Evolutionary conservation across 2,329 filamentous ascomycete species (phyloP), one percentile per base, ranked within the genome.

Genomic region (Alternaria sp.): DNA sequence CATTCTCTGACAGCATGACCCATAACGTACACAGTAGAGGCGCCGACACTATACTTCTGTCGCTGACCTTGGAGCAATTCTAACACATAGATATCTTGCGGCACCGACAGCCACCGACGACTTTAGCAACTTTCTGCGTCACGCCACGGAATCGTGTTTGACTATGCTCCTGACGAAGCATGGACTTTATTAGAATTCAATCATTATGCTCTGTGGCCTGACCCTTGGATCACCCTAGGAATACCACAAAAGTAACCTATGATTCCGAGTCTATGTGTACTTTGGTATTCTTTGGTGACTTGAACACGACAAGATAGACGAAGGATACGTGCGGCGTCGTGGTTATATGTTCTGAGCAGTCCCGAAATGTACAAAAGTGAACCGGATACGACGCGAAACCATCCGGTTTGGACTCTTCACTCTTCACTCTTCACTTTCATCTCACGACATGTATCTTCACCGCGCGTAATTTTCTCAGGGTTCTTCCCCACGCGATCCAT

Each of bases 1-100:
- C 4, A 71, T 81, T 38, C 68, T 74, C 18, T 68, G 46, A 38
- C 20, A 16, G 30, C 4, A 34, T 9, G 9, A 34, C 8, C 38
- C 7, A 41, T 9, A 48, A 22, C 11, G 44, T 11, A 34, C 4
- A 22, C 1, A 12, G 18, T 32, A 16, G 28, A 34, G 20, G 11
- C 28, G n/a, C 18, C 1, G 16, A 34, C n/a, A 22, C 7, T 11
- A 18, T 20, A 9, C 38, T 38, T 38, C 3, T 18, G 36, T 38
- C 36, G 7, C 36, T 38, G 16, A 38, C 36, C 8, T n/a, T 0
- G 28, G 11, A 30, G 28, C 28, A 11, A 30, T 30, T 30, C 28
- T 0, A 30, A 30, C 28, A 30, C 4, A 30, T 30, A 30, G 9
- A 30, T 30, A 5, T 30, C 28, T 30, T 30, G 28, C 28, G 11